Base-by-base conservation (phyloP, 192 early-diverging fungal species). In the Backusella sp. region DNA sequence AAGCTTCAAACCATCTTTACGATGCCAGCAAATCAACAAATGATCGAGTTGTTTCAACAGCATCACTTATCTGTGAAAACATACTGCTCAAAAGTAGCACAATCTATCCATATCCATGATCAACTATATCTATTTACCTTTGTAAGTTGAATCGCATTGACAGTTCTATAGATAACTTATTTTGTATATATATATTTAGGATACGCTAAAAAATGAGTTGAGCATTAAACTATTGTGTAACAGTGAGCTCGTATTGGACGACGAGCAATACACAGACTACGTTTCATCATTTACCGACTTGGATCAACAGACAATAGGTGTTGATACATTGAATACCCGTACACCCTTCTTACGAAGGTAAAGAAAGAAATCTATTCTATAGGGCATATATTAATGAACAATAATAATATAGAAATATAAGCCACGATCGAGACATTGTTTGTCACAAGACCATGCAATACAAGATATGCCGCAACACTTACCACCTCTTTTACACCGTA, bases 381-480 rank as follows among this genome's bases (percentile, higher is more conserved):
- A 28, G 28, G 28, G 1, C 0, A 28, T 28, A 28, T 28, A 28
- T 28, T 28, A 28, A 28, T 28, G 0, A 28, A 28, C 28, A 28
- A 28, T 32, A 28, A 28, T 32, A 32, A 32, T 32, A 32, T 32
- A 17, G 67, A 34, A 37, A 36, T 30, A 41, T 46, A 19, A 35
- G 73, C 1, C 32, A 70, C n/a, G 67, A 66, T 28, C 23, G 53
- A 32, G 87, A 86, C 74, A 80, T 96, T 36, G 85, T 89, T 78
- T 90, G 89, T 66, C 87, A 88, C 39, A 87, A 88, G 79, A 94
- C 93, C 6, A 85, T 99, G 73, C 94, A 99, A 80, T 91, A 97
- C 81, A 99, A 98, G 87, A 97, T 99, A 44, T 95, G 96, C 62
- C 89, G 94, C 41, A 97, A 98, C 80, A 98, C 97, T 1, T 99